Evolutionary conservation across 768 basidiomycete genomes (phyloP).

Genomic region (Erythrobasidium yunnanense): DNA sequence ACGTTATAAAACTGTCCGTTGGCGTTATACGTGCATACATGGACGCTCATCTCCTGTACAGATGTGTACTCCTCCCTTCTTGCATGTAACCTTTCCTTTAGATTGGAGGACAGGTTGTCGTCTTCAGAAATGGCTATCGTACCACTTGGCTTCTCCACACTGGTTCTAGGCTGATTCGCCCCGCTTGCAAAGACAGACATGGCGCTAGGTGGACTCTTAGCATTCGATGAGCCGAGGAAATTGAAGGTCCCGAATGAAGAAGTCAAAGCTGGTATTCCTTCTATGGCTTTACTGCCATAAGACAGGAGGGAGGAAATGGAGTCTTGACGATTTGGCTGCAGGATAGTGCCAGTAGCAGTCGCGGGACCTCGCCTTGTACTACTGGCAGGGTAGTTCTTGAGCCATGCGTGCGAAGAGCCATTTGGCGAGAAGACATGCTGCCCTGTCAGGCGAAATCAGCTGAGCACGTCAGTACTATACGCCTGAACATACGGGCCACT

Average conservation of each 20-base stretch:
- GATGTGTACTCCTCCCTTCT: not conserved
- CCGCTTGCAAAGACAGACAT: not conserved
- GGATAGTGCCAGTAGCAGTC: not conserved
- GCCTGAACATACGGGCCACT: not conserved
- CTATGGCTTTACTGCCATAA: slow-evolving; percentile 11
- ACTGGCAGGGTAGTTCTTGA: not conserved
- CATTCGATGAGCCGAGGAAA: not conserved
- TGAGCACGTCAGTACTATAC: not conserved
- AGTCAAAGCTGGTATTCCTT: slow-evolving; percentile 1
- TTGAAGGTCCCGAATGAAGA: not conserved
- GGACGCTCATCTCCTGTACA: not conserved
- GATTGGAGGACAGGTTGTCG: no score
- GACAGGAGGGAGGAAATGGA: slow-evolving; percentile 7
- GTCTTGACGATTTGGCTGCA: not conserved
- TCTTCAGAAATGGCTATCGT: no score
- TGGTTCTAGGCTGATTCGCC: not conserved
- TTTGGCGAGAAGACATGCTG: not conserved
- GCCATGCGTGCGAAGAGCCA: slow-evolving; percentile 10
- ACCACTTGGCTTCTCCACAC: no score
- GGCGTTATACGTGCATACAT: slow-evolving; percentile 15
- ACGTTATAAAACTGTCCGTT: slow-evolving; percentile 19
- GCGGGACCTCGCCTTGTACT: not conserved
- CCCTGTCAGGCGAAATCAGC: no score
- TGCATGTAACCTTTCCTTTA: no score
- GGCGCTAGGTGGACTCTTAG: not conserved